Base-by-base conservation (phyloP, 805 yeast genomes). In the Saturnispora kantuleensis region DNA sequence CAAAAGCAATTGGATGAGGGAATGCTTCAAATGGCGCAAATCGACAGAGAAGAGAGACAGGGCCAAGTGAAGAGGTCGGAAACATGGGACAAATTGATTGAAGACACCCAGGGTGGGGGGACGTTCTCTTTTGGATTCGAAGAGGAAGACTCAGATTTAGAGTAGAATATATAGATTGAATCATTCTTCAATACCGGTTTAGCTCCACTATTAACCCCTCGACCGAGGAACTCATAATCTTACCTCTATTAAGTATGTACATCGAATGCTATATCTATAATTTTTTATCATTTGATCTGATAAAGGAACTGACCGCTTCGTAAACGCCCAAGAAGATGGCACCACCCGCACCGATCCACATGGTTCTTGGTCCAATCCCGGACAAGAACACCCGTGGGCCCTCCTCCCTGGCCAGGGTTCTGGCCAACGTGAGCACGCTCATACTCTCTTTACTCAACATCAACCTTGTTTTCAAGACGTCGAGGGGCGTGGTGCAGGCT, bases 271-370 rank as follows among this genome's bases (percentile, higher is more conserved):
- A 21, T 15, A 34, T 34, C 36, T 36, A 41, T 35, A 45, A 41
- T 15, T 40, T 35, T 29, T 36, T 10, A 30, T 31, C 39, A 28
- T 36, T 39, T 16, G 36, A 11, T 38, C 28, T 38, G 29, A 56
- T 38, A n/a, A 50, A 18, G 2, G 57, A 41, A 39, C 69, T 71
- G 10, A 77, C 82, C 17, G 80, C 62, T 63, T 94, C 99, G 58
- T 93, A 93, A 45, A 86, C 85, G 4, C 99, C 99, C 46, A 93
- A 68, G 67, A 94, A 93, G 13, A 94, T 88, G 13, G 97, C 96
- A 28, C 99, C 99, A 16, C 99, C 99, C 4, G 95, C 93, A 65
- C 95, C 81, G 46, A 93, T 90, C 98, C 98, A 93, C 77, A 84
- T 71, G 0, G 97, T 89, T 60, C 99, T 73, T 4, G 99, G 97